These are phyloP conservation scores for Pyrenophora teres DNA, from an alignment of 2,329 filamentous ascomycete genomes.

Conservation along the genomic window DNA sequence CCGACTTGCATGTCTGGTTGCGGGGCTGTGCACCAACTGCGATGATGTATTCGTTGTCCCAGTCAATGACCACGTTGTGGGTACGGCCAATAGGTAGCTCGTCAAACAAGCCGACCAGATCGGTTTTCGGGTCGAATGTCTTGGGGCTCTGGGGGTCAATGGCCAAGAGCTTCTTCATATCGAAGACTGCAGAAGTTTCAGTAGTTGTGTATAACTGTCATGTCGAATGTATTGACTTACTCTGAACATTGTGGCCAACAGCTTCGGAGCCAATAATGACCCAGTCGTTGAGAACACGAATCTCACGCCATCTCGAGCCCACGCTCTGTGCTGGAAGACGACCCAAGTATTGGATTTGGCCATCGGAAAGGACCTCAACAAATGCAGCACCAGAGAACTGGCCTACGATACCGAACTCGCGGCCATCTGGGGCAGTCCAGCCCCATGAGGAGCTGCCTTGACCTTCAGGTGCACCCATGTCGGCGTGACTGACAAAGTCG, in stretches of 20 bases:
- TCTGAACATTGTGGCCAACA: constrained; percentile 61
- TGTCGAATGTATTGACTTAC: constrained; percentile 55
- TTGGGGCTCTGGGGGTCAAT: constrained; percentile 40
- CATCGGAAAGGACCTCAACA: constrained; percentile 55
- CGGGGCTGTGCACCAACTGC: constrained; percentile 42
- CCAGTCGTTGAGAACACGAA: constrained; percentile 52
- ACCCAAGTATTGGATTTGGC: constrained; percentile 58
- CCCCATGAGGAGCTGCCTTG: constrained; percentile 56
- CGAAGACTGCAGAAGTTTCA: constrained; percentile 27
- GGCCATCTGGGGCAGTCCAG: constrained; percentile 57
- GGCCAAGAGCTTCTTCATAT: constrained; percentile 54
- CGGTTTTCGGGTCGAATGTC: constrained; percentile 36
- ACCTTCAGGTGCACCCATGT: constrained; percentile 54
- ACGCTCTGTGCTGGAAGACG: constrained; percentile 54
- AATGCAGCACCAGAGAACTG: constrained; percentile 61
- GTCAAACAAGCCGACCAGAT: constrained; percentile 35
- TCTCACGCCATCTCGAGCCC: constrained; percentile 58
- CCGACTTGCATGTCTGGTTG: constrained; percentile 53
- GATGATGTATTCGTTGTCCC: constrained; percentile 41
- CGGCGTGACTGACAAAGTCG: constrained; percentile 60
- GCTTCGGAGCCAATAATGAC: constrained; percentile 49
- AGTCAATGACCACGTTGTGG: constrained; percentile 47
- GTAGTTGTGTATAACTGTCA: constrained; percentile 50
- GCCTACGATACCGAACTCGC: constrained; percentile 60
- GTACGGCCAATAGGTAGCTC: constrained; percentile 42